Conservation (phyloP, 1,284 basidiomycete genomes). For the Abortiporus biennis region DNA sequence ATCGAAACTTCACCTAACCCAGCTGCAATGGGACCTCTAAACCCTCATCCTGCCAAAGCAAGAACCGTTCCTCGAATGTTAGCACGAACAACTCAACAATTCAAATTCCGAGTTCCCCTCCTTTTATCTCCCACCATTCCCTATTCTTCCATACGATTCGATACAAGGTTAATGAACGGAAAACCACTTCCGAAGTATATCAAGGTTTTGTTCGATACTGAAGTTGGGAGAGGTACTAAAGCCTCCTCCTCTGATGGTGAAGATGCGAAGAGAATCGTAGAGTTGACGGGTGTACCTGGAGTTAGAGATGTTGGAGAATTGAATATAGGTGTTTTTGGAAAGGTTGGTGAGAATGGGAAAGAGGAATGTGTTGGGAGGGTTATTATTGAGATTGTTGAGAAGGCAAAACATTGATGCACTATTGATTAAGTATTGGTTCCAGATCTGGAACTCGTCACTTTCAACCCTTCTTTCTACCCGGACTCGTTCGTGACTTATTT, state of each 20-base stretch:
- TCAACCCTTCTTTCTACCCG: too few relatives aligned
- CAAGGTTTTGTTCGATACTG: constrained; percentile 40
- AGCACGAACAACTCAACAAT: constrained; percentile 51
- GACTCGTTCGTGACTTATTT: too few relatives aligned
- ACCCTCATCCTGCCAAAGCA: too few relatives aligned
- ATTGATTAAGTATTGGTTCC: neutral
- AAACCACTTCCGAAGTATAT: constrained; percentile 42
- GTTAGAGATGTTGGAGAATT: constrained; percentile 49
- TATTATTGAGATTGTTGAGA: constrained; percentile 52
- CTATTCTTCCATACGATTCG: constrained; percentile 24
- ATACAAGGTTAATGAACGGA: constrained; percentile 47
- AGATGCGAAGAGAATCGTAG: constrained; percentile 37
- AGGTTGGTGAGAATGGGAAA: constrained; percentile 44
- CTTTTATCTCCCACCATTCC: constrained; percentile 7
- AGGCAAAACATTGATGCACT: constrained; percentile 13
- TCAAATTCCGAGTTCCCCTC: constrained; percentile 52
- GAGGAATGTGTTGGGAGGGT: constrained; percentile 49
- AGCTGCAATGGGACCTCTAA: constrained; percentile 22
- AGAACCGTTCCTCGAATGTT: constrained; percentile 37
- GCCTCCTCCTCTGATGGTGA: too few relatives aligned
- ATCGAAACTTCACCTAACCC: constrained; percentile 47
- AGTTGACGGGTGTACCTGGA: constrained; percentile 51
- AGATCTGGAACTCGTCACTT: too few relatives aligned
- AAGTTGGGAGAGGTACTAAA: constrained; percentile 22
- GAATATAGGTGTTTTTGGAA: constrained; percentile 55